Evolutionary conservation across 495 filamentous ascomycete genomes (phyloP), one percentile per base, ranked within the genome.

Genomic region (Clohesyomyces aquaticus): DNA sequence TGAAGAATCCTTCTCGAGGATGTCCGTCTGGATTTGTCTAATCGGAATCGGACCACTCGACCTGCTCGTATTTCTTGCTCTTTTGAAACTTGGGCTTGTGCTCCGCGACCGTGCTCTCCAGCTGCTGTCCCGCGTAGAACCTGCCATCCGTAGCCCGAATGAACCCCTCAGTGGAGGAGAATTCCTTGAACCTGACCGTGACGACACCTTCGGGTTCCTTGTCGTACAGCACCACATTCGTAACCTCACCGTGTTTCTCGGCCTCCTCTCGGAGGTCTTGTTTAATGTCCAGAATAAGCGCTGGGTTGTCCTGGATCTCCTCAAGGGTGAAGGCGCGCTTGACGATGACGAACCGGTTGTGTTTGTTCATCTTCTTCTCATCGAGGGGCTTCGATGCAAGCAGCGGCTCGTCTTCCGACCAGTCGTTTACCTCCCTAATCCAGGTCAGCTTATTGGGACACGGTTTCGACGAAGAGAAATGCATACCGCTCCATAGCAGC

Each of bases 281-380:
- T 70, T 94, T 94, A 75, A 98, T 96, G 61, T 98, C 94, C 6
- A 93, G 79, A 51, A 93, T 82, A 2, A 89, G 90, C 0, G 86
- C 83, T 1, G 90, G 87, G 72, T 99, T 93, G 58, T 93, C 88
- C 73, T 89, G 84, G 48, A 99, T 78, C 76, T 96, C 91, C 29
- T 87, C 69, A 26, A 95, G 80, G 10, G 91, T 96, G 74, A 99
- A 99, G 91, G 96, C 95, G 73, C 96, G 89, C 70, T 91, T 90
- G 58, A 99, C 76, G 55, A 98, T 87, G 18, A 97, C 92, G 1
- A 90, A 77, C 69, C 91, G 92, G 65, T 91, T 90, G 67, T 82
- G 87, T 65, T 83, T 82, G 47, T 82, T 83, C 55, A 69, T 83
- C 6, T 83, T 84, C 2, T 86, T 82, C 14, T 81, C 21, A 90